Evolutionary conservation across 768 basidiomycete genomes (phyloP), one percentile per base, ranked within the genome.

Genomic region (Mycena pura): DNA sequence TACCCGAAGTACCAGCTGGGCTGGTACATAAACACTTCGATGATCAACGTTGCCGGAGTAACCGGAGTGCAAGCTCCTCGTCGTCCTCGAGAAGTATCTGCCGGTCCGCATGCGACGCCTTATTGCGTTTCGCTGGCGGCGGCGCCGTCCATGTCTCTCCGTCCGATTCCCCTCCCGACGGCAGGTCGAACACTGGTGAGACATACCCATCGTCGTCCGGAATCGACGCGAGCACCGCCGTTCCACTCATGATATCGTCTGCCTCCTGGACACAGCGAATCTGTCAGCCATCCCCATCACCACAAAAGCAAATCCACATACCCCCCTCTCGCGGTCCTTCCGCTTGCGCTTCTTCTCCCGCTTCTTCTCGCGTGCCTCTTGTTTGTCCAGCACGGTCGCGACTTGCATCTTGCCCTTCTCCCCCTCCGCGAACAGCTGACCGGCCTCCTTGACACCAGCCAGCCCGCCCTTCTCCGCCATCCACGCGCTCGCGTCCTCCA

Each of bases 321-420:
- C 81, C 69, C 74, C 80, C 54, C 75, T 79, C 70, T 93, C 91
- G 34, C 84, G 82, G 56, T 93, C 90, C 76, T 96, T 96, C 70
- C 92, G 79, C 77, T 95, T 96, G 63, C 92, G 79, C 80, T 96
- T 97, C 83, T 92, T 95, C 74, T 97, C 96, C 63, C 83, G 78
- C 77, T 89, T 91, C 84, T 95, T 96, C 70, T 91, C 93, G 73
- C 83, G 90, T 6, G 92, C 95, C 67, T 92, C 86, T 59, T 85
- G 84, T 76, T 91, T 91, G 77, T 99, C 96, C 43, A 77, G 56
- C 44, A 87, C 80, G 71, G 96, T 93, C 24, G 83, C 85, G 11
- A 81, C 77, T 66, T 78, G 82, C 84, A 98, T 81, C 79, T 85
- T 89, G 51, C 81, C 84, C 60, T 87, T 78, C 76, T 96, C 93